phyloP scores from a whole-genome alignment of 352 stramenopile species.

The Elongisporangium prolatum region DNA sequence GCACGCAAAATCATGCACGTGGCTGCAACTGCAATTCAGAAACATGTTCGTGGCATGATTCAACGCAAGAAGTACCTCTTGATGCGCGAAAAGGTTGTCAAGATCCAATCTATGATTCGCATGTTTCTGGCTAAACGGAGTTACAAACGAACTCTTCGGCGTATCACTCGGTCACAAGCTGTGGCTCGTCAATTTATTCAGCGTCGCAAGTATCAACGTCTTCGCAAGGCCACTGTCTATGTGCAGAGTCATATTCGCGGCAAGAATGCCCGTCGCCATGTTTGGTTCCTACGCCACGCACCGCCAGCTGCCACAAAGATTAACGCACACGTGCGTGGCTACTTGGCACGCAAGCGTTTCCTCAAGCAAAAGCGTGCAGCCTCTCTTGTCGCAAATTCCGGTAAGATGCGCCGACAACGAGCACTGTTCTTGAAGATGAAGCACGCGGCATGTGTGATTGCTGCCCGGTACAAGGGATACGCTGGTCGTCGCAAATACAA shows the following conservation, averaged over 20 bases:
- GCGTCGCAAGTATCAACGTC: conserved; percentile 56
- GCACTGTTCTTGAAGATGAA: conserved; percentile 63
- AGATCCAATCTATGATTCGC: conserved; percentile 59
- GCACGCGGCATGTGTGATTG: conserved; percentile 57
- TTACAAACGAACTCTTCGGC: conserved; percentile 45
- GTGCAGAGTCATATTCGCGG: conserved; percentile 72
- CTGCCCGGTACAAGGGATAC: conserved; percentile 75
- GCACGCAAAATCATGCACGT: conserved; percentile 83
- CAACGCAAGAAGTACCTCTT: conserved; percentile 66
- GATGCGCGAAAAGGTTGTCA: conserved; percentile 53
- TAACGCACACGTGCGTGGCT: conserved; percentile 63
- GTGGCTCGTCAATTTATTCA: conserved; percentile 69
- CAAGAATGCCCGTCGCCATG: conserved; percentile 63
- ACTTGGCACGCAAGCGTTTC: conserved; percentile 62
- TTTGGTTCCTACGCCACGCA: conserved; percentile 67
- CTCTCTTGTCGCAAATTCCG: conserved; percentile 61
- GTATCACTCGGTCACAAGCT: conserved; percentile 68
- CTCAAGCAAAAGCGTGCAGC: conserved; percentile 63
- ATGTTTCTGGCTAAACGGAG: conserved; percentile 60
- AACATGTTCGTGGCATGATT: conserved; percentile 58
- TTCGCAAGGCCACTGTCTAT: conserved; percentile 63
- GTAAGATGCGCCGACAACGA: conserved; percentile 64
- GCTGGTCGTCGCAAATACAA: conserved; percentile 49
- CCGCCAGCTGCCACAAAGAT: conserved; percentile 78
- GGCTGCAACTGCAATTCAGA: conserved; percentile 72